Conservation (phyloP, 208 protist genomes). For the Trypanosoma caninum region DNA sequence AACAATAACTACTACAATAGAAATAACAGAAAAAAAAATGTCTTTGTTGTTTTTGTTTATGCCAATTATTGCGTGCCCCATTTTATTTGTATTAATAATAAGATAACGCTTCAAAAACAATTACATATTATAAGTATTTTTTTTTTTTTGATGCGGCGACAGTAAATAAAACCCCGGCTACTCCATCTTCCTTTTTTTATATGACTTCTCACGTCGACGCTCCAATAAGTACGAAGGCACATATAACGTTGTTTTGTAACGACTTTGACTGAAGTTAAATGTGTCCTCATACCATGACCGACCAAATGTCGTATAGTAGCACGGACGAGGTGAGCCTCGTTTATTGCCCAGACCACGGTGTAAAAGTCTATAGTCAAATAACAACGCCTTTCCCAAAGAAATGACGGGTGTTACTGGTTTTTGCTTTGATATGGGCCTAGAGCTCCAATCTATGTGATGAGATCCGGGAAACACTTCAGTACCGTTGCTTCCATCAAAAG, state of each 20-base stretch:
- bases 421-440: background rate
- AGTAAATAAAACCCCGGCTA: background rate
- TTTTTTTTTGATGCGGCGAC: too few species aligned
- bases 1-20: conserved; percentile 3
- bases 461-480: conserved; percentile 53
- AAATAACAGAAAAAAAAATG: background rate
- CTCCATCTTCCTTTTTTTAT: conserved; percentile 11
- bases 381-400: conserved; percentile 32
- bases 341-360: conserved; percentile 54
- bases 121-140: conserved; percentile 4
- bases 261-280: conserved; percentile 50
- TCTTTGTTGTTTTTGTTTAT: too few species aligned
- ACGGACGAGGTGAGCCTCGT: conserved; percentile 34
- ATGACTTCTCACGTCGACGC: conserved; percentile 6
- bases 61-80: too few species aligned
- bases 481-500: conserved; percentile 47
- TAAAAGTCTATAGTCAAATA: conserved; percentile 68
- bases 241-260: conserved; percentile 40
- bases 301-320: conserved; percentile 57
- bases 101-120: background rate
- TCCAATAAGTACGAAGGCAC: conserved; percentile 27
- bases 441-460: conserved; percentile 20
- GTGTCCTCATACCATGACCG: conserved; percentile 56
- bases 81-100: background rate
- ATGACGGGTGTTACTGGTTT: conserved; percentile 35